Evolutionary conservation across 73 alveolate species (phyloP).

Genomic region (Tetrahymena elliotti): DNA sequence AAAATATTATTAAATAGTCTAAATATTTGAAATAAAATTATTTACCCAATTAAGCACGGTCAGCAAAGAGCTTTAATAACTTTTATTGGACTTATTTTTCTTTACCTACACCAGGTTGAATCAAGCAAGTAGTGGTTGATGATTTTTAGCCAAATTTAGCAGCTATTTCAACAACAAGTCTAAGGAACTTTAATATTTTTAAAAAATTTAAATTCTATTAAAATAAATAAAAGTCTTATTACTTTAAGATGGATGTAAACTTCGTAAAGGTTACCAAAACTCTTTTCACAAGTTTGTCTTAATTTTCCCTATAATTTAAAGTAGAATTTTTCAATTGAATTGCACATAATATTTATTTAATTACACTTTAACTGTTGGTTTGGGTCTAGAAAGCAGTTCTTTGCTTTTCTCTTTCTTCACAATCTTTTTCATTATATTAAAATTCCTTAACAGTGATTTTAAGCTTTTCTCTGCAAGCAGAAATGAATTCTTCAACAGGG

Average conservation of each 20-base stretch:
- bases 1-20: neutral
- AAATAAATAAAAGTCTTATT: neutral
- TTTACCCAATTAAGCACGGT: neutral
- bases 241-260: constrained; percentile 65
- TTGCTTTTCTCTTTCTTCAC: constrained; percentile 42
- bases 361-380: constrained; percentile 37
- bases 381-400: constrained; percentile 52
- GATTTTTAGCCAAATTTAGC: constrained; percentile 70
- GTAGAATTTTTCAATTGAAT: neutral
- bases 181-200: neutral
- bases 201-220: neutral
- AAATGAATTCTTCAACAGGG: constrained; percentile 42
- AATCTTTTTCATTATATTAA: constrained; percentile 49
- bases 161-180: constrained; percentile 75
- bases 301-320: constrained; percentile 31
- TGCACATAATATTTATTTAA: neutral
- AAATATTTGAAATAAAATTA: neutral
- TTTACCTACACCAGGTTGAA: constrained; percentile 46
- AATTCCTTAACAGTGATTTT: constrained; percentile 55
- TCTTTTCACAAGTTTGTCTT: constrained; percentile 53
- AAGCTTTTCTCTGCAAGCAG: constrained; percentile 43
- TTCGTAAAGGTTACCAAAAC: constrained; percentile 68
- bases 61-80: constrained; percentile 43
- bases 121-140: neutral
- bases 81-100: constrained; percentile 55